Evolutionary conservation across 2,329 filamentous ascomycete genomes (phyloP).

Genomic region (Bipolaris cookei): DNA sequence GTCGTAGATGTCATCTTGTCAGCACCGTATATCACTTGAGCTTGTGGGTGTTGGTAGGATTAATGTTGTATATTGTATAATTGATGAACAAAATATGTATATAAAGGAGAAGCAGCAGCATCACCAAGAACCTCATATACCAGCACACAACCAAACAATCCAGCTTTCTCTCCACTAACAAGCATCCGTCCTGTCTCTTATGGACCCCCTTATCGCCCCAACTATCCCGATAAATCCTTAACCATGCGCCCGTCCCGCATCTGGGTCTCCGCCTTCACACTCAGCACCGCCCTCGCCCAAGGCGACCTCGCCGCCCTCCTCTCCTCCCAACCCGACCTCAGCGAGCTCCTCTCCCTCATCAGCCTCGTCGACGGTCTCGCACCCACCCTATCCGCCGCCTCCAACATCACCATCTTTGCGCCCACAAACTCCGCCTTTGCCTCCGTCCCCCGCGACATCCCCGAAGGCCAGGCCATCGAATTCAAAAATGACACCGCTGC

Average conservation of each 20-base stretch:
- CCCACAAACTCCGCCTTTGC: conserved; percentile 61
- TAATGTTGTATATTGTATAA: background rate
- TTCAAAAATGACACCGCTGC: conserved; percentile 43
- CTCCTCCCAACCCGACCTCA: conserved; percentile 39
- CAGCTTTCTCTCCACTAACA: background rate
- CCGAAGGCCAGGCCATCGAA: conserved; percentile 38
- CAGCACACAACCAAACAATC: background rate
- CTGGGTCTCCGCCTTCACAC: conserved; percentile 25
- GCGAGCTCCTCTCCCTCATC: conserved; percentile 47
- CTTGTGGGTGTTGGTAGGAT: background rate
- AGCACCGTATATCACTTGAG: background rate
- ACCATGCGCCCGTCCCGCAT: conserved; percentile 31
- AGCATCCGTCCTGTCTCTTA: background rate
- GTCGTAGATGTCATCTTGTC: conserved; percentile 14
- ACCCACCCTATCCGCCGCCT: conserved; percentile 45
- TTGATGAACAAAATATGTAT: background rate
- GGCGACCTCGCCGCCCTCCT: conserved; percentile 44
- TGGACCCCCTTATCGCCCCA: background rate
- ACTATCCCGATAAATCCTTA: background rate
- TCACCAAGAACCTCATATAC: background rate
- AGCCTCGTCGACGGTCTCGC: conserved; percentile 48
- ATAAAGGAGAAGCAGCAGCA: background rate
- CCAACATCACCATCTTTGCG: conserved; percentile 64
- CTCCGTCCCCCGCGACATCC: conserved; percentile 29
- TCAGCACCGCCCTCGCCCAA: conserved; percentile 32